phyloP scores from a whole-genome alignment of 2,329 filamentous ascomycete species.

The Teratosphaeria nubilosa region DNA sequence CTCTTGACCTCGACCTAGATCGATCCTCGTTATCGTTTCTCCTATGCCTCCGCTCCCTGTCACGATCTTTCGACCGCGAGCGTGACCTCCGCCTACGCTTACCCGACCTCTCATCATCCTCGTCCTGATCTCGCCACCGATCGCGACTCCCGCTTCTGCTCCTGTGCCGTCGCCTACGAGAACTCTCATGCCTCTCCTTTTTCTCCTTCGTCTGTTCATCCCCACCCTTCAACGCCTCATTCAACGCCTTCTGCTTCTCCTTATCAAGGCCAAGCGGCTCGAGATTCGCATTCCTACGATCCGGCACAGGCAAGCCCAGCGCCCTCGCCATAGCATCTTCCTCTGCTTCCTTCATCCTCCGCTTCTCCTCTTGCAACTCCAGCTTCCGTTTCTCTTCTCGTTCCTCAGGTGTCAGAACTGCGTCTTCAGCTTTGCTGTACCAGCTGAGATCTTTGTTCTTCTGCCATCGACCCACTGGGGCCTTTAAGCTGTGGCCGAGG shows the following conservation, averaged over 20 bases:
- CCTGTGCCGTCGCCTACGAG: conserved; percentile 18
- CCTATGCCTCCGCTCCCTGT: conserved; percentile 16
- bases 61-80: conserved; percentile 16
- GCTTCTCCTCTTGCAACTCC: conserved; percentile 58
- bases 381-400: conserved; percentile 58
- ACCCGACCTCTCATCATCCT: conserved; percentile 9
- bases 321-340: conserved; percentile 81
- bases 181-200: conserved; percentile 15
- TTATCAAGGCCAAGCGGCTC: conserved; percentile 46
- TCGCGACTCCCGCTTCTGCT: conserved; percentile 16
- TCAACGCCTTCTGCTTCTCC: conserved; percentile 42
- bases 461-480: conserved; percentile 83
- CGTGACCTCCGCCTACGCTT: conserved; percentile 18
- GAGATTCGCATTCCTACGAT: conserved; percentile 54
- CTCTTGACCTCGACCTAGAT: conserved; percentile 11
- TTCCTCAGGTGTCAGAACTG: conserved; percentile 38
- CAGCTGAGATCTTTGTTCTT: conserved; percentile 60
- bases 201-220: conserved; percentile 25
- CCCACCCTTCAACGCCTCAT: conserved; percentile 33
- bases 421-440: conserved; percentile 52
- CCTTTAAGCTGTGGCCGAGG: conserved; percentile 84
- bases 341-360: conserved; percentile 78
- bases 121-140: conserved; percentile 11
- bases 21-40: conserved; percentile 6
- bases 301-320: conserved; percentile 65